These are phyloP conservation scores for Physcomitrellopsis africana DNA, from an alignment of 225 moss, liverwort and hornwort genomes.

Conservation along the genomic window DNA sequence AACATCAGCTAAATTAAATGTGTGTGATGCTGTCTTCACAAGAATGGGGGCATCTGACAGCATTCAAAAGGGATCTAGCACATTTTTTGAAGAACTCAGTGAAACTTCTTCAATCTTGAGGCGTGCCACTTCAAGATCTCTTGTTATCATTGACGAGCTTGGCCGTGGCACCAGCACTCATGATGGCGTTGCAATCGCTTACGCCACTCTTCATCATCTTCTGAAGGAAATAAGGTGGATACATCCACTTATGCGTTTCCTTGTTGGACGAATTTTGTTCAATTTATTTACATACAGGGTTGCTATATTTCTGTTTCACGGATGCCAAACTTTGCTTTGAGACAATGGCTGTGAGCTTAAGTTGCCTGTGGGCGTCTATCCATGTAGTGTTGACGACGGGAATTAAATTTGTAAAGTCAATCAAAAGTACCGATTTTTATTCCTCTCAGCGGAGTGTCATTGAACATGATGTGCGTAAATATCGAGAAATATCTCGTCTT, in stretches of 20 bases:
- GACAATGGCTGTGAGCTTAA: too few relatives aligned
- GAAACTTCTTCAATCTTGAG: constrained; percentile 86
- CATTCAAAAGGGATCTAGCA: constrained; percentile 91
- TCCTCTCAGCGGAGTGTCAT: background rate
- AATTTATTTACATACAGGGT: background rate
- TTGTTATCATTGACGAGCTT: constrained; percentile 95
- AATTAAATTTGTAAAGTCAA: background rate
- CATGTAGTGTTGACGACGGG: constrained; percentile 2
- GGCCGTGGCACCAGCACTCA: constrained; percentile 99
- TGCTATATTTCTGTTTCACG: background rate
- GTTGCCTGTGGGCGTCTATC: background rate
- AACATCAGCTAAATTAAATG: constrained; percentile 79
- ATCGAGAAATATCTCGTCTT: background rate
- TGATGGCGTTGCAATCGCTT: constrained; percentile 96
- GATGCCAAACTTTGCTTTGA: background rate
- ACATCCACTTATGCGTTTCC: background rate
- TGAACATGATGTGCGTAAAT: background rate
- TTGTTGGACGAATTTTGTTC: background rate
- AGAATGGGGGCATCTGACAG: constrained; percentile 98
- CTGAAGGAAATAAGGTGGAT: constrained; percentile 73
- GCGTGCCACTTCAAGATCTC: constrained; percentile 78
- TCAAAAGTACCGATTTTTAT: background rate
- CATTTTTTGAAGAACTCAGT: constrained; percentile 98
- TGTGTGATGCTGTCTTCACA: constrained; percentile 88
- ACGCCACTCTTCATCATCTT: constrained; percentile 83